phyloP scores from a whole-genome alignment of 805 yeast species.

The Groenewaldozyma tartarivorans region DNA sequence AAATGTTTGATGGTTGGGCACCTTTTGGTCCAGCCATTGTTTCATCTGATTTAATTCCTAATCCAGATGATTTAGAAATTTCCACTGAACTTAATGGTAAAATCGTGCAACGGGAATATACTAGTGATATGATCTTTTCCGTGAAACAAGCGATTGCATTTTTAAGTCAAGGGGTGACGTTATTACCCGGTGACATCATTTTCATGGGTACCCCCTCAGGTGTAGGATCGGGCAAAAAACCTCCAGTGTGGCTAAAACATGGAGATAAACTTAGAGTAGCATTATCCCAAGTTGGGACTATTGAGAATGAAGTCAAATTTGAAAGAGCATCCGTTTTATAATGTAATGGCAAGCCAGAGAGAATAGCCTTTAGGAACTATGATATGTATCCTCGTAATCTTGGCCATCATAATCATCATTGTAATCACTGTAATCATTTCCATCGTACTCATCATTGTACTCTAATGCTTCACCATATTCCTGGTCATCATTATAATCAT shows the following conservation, averaged over 20 bases:
- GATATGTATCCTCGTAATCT: background rate
- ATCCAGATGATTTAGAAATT: conserved; percentile 31
- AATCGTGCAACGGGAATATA: conserved; percentile 5
- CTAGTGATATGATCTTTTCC: conserved; percentile 38
- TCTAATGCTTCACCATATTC: conserved; percentile 1
- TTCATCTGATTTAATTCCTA: conserved; percentile 22
- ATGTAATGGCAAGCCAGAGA: background rate
- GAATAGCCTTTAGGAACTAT: background rate
- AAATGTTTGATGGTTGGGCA: conserved; percentile 48
- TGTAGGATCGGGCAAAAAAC: conserved; percentile 36
- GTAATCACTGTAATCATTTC: background rate
- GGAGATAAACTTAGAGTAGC: conserved; percentile 33
- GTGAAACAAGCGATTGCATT: conserved; percentile 37
- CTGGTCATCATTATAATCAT: background rate
- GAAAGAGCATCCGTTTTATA: background rate
- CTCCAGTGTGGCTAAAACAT: conserved; percentile 31
- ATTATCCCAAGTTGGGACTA: background rate
- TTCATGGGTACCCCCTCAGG: conserved; percentile 52
- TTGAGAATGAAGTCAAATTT: background rate
- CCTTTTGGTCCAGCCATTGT: conserved; percentile 50
- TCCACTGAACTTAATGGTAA: conserved; percentile 39
- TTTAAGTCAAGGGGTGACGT: conserved; percentile 42
- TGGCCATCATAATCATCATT: conserved; percentile 1
- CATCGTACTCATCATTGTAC: background rate
- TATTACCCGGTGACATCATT: conserved; percentile 44